Base-by-base conservation (phyloP, 2,329 filamentous ascomycete genomes). In the Colletotrichum neosansevieriae region DNA sequence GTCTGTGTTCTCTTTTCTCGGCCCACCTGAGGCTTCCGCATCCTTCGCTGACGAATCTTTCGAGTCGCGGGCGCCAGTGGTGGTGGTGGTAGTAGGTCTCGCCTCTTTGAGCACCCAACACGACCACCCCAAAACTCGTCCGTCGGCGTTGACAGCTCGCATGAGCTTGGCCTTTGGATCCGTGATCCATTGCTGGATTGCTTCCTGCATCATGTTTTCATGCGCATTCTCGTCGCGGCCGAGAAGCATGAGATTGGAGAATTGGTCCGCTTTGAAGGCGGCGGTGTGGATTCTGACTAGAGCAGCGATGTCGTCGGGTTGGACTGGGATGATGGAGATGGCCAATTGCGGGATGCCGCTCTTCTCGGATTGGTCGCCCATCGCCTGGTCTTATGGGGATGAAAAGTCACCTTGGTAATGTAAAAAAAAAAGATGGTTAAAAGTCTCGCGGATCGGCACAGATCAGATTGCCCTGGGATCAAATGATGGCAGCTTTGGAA, bases 231-330 rank as follows among this genome's bases (percentile, higher is more conserved):
- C 38, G 9, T 21, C 53, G 40, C 65, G 60, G 17, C 50, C 44
- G 32, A 68, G 47, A 11, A 58, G 53, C 60, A 68, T 68, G n/a
- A 68, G 7, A 10, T 58, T 64, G 15, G 65, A 64, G 24, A 64
- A 68, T 19, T 36, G 65, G 13, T 68, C 65, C 7, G 47, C 12
- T 17, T 15, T 54, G 45, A 64, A 58, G 10, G 65, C 65, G 7
- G 38, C 53, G 36, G 38, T 40, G 21, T 67, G 60, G 2, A 64
- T 24, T 7, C 32, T 6, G 15, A 67, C 45, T 21, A 64, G 21
- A 21, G 21, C 21, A 21, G 21, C 21, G 21, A 21, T 4, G 21
- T 21, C 21, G 21, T 21, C 21, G 21, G 21, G 21, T 21, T 21
- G 65, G 6, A 58, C 47, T 6, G 21, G 6, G 6, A 10, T 5